Conservation (phyloP, 192 early-diverging fungal genomes). For the Lunasporangiospora selenospora region DNA sequence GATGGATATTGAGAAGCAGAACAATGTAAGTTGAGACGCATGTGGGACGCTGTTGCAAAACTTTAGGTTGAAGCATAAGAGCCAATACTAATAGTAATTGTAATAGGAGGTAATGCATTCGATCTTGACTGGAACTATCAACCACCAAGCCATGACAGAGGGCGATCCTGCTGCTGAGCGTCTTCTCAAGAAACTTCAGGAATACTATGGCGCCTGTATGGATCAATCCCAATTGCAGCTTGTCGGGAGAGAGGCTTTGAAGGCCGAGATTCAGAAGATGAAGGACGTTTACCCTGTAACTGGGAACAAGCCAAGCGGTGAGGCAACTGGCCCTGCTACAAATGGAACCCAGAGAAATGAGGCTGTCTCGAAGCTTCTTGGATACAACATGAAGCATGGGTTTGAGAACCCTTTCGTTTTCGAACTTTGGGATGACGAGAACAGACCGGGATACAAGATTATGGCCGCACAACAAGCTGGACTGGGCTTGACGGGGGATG, state of each 20-base stretch:
- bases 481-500: conserved; percentile 18
- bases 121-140: conserved; percentile 44
- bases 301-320: not conserved
- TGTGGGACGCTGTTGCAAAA: not conserved
- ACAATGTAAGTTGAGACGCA: not conserved
- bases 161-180: conserved; percentile 43
- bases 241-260: conserved; percentile 41
- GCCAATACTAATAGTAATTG: not conserved
- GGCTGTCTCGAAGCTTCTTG: conserved; percentile 18
- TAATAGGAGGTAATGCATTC: conserved; percentile 49
- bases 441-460: conserved; percentile 6
- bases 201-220: conserved; percentile 63
- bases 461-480: conserved; percentile 8
- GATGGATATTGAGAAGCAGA: conserved; percentile 7
- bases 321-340: not conserved
- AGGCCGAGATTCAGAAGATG: conserved; percentile 31
- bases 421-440: not conserved
- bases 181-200: conserved; percentile 60
- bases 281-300: conserved; percentile 31
- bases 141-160: conserved; percentile 21
- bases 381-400: conserved; percentile 23
- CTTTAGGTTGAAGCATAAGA: not conserved
- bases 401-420: not conserved
- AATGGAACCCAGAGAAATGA: conserved; percentile 3
- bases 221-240: conserved; percentile 32